Evolutionary conservation across 768 basidiomycete genomes (phyloP).

Genomic region (Macrolepiota albuminosa): DNA sequence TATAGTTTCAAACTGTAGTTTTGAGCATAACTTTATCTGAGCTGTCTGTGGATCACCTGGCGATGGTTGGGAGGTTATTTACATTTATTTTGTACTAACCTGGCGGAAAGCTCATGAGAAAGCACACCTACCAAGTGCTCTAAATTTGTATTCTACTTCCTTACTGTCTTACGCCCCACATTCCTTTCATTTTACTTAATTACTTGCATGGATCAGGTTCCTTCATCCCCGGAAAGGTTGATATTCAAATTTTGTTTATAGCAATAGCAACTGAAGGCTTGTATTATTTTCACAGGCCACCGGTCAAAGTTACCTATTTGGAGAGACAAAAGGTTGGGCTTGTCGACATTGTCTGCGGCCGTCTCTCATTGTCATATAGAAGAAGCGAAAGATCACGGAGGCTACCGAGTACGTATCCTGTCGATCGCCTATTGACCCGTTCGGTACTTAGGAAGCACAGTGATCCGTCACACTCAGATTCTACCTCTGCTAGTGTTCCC

Average conservation of each 20-base stretch:
- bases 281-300: constrained; percentile 10
- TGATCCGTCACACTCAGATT: constrained; percentile 9
- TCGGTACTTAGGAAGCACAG: constrained; percentile 6
- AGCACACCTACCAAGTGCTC: background rate
- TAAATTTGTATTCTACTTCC: background rate
- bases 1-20: background rate
- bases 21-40: background rate
- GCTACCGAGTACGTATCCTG: constrained; percentile 13
- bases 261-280: background rate
- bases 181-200: constrained; percentile 12
- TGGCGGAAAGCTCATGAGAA: background rate
- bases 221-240: constrained; percentile 17
- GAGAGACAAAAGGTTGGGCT: constrained; percentile 29
- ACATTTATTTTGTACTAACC: background rate
- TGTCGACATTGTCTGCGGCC: constrained; percentile 1
- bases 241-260: background rate
- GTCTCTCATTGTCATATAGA: constrained; percentile 17
- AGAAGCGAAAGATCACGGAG: constrained; percentile 20
- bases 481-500: background rate
- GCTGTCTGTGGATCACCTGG: background rate
- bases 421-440: background rate
- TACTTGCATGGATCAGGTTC: constrained; percentile 10
- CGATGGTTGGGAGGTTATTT: background rate
- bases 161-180: constrained; percentile 8
- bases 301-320: constrained; percentile 27